Evolutionary conservation across 2,329 filamentous ascomycete genomes (phyloP).

Genomic region (Cordyceps cateniannulata): DNA sequence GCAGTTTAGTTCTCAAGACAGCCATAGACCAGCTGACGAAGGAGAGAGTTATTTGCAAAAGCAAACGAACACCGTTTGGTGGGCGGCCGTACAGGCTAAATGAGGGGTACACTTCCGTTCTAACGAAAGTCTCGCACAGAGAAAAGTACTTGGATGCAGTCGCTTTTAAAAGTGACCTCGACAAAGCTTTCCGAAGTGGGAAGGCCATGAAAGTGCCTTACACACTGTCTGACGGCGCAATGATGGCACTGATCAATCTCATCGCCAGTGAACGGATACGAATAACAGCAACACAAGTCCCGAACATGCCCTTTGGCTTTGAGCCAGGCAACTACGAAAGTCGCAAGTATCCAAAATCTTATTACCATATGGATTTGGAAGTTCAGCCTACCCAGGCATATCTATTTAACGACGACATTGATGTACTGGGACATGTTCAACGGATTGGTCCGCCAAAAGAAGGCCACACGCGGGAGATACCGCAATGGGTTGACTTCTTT

Average conservation of each 20-base stretch:
- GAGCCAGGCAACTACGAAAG: constrained; percentile 66
- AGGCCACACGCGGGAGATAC: constrained; percentile 45
- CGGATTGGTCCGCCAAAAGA: constrained; percentile 34
- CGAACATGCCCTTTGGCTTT: constrained; percentile 62
- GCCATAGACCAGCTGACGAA: constrained; percentile 43
- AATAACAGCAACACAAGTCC: constrained; percentile 48
- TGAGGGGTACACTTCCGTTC: constrained; percentile 48
- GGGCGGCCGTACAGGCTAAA: constrained; percentile 59
- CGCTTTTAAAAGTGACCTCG: constrained; percentile 53
- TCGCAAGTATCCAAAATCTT: constrained; percentile 58
- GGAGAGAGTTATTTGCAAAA: constrained; percentile 51
- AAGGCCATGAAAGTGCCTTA: constrained; percentile 44
- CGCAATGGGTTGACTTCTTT: constrained; percentile 68
- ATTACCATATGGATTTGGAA: constrained; percentile 58
- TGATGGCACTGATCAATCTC: constrained; percentile 62
- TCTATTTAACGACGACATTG: constrained; percentile 45
- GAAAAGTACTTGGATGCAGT: constrained; percentile 52
- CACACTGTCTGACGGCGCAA: constrained; percentile 54
- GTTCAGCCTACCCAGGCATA: constrained; percentile 59
- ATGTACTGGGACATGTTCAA: constrained; percentile 31
- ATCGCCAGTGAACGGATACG: constrained; percentile 51
- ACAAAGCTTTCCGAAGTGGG: constrained; percentile 43
- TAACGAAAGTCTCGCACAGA: constrained; percentile 50
- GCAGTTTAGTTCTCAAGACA: constrained; percentile 39
- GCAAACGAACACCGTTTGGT: constrained; percentile 49